A percentile compares a stretch with the other conserved stretches of the same genome.
These are phyloP conservation scores for Sphaerobolus stellatus DNA, from an alignment of 1,284 basidiomycete species.

Conservation along the genomic window DNA sequence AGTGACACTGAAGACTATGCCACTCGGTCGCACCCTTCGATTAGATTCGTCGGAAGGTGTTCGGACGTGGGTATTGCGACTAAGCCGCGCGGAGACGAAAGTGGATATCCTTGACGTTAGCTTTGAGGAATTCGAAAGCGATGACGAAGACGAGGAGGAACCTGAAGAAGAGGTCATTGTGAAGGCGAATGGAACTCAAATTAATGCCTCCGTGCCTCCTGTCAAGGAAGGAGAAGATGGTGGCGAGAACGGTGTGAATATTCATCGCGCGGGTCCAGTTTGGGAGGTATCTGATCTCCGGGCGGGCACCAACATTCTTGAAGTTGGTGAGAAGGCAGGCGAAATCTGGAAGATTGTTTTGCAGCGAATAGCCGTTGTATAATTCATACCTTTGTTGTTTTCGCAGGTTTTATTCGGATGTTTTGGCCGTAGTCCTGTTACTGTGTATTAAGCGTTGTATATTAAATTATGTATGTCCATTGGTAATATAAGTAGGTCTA, in stretches of 20 bases:
- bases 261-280: too few relatives aligned
- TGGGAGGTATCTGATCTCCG: slow-evolving; percentile 12
- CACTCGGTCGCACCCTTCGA: slow-evolving; percentile 53
- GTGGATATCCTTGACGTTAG: slow-evolving; percentile 52
- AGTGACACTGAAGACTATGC: slow-evolving; percentile 53
- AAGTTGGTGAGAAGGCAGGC: slow-evolving; percentile 12
- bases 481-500: too few relatives aligned
- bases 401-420: too few relatives aligned
- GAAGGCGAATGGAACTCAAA: slow-evolving; percentile 14
- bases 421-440: too few relatives aligned
- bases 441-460: too few relatives aligned
- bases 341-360: slow-evolving; percentile 16
- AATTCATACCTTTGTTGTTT: too few relatives aligned
- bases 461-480: too few relatives aligned
- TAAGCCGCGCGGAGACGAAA: slow-evolving; percentile 52
- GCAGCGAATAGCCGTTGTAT: not conserved
- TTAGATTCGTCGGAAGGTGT: slow-evolving; percentile 61
- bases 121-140: slow-evolving; percentile 48
- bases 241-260: too few relatives aligned
- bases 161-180: slow-evolving; percentile 39
- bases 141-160: slow-evolving; percentile 50
- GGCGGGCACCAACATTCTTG: slow-evolving; percentile 11
- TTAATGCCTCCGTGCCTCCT: slow-evolving; percentile 10
- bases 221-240: slow-evolving; percentile 12
- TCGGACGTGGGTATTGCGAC: slow-evolving; percentile 62